Conservation (phyloP, 768 basidiomycete species). For the Suillus brevipes region DNA sequence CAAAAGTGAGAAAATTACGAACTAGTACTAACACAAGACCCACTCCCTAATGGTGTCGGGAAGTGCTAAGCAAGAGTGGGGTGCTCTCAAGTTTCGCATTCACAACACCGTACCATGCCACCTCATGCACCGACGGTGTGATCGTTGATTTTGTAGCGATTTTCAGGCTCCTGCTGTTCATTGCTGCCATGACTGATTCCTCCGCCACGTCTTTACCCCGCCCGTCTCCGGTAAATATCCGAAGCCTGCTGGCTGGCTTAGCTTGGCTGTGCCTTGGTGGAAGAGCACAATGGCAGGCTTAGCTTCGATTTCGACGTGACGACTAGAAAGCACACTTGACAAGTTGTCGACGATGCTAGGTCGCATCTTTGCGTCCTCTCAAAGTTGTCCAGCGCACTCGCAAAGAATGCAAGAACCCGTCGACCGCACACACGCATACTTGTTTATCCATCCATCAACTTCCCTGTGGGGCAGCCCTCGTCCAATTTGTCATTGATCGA, state of each 20-base stretch:
- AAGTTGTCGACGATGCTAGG: not conserved
- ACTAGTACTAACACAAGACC: too few species aligned
- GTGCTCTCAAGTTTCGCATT: not conserved
- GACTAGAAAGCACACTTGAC: too few species aligned
- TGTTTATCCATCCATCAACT: not conserved
- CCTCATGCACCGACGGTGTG: not conserved
- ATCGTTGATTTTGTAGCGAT: not conserved
- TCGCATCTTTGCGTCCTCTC: not conserved
- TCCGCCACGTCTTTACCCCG: not conserved
- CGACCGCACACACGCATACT: not conserved
- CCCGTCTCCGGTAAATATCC: not conserved
- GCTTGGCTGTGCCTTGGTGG: not conserved
- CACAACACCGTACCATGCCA: not conserved
- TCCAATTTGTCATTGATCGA: not conserved
- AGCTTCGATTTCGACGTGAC: not conserved
- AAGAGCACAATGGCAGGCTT: not conserved
- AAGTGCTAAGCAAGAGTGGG: not conserved
- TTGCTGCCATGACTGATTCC: not conserved
- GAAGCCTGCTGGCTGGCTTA: not conserved
- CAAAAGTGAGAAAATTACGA: too few species aligned
- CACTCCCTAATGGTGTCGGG: too few species aligned
- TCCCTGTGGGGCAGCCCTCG: not conserved
- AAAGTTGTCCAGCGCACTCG: not conserved
- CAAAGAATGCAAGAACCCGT: not conserved
- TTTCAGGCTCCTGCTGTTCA: not conserved